These are phyloP conservation scores for Pholiota adiposa DNA, from an alignment of 1,284 basidiomycete species.

Conservation along the genomic window DNA sequence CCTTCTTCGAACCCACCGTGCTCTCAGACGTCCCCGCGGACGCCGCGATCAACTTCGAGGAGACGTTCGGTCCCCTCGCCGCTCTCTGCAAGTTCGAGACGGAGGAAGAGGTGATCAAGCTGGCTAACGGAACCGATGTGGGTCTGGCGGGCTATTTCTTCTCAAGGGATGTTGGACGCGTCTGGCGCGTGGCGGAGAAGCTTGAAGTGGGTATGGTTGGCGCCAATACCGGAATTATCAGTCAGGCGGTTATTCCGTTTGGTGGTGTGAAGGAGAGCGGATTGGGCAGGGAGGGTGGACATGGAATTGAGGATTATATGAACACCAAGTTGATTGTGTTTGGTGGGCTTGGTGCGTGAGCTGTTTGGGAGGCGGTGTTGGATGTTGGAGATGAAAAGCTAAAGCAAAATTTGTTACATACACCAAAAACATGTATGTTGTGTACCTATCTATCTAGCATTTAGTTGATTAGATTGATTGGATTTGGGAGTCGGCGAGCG, in stretches of 20 bases:
- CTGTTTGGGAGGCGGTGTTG: not conserved
- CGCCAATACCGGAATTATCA: slow-evolving; percentile 84
- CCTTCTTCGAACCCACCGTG: slow-evolving; percentile 89
- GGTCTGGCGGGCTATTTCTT: slow-evolving; percentile 96
- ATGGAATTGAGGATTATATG: slow-evolving; percentile 87
- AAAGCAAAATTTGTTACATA: too few relatives aligned
- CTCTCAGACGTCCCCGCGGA: slow-evolving; percentile 83
- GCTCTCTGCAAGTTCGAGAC: slow-evolving; percentile 85
- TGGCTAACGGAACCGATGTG: slow-evolving; percentile 85
- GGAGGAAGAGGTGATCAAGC: slow-evolving; percentile 88
- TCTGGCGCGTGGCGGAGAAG: slow-evolving; percentile 97
- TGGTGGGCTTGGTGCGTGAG: slow-evolving; percentile 52
- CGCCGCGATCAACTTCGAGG: slow-evolving; percentile 71
- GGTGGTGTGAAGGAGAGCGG: slow-evolving; percentile 93
- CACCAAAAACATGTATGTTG: too few relatives aligned
- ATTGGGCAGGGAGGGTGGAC: slow-evolving; percentile 76
- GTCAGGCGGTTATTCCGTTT: slow-evolving; percentile 86
- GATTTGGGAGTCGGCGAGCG: too few relatives aligned
- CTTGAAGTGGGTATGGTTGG: slow-evolving; percentile 98
- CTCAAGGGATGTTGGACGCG: slow-evolving; percentile 86
- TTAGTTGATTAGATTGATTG: too few relatives aligned
- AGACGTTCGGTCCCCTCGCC: slow-evolving; percentile 90
- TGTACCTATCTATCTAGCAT: too few relatives aligned
- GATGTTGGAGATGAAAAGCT: not conserved
- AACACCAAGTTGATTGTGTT: slow-evolving; percentile 81